Conservation (phyloP, 352 stramenopile species). For the Thalassiosira hispida region DNA sequence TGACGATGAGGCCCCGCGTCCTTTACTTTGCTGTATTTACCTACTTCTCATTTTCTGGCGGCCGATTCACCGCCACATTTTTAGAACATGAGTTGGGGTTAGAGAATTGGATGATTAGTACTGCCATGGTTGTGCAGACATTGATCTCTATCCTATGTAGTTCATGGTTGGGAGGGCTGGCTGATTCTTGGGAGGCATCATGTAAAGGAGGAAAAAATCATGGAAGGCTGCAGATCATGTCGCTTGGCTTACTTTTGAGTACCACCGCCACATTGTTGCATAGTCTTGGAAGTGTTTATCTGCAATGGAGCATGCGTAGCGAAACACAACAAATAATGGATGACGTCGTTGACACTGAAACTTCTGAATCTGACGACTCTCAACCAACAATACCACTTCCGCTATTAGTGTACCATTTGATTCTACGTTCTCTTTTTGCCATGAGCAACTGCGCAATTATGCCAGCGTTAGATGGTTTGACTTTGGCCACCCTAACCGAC, state of each 20-base stretch:
- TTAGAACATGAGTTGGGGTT: conserved; percentile 64
- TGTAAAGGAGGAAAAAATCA: conserved; percentile 7
- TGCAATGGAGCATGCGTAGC: neutral
- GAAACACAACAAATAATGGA: neutral
- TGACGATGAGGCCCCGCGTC: conserved; percentile 38
- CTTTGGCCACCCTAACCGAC: no score
- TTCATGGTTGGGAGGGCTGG: conserved; percentile 41
- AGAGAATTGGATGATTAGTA: conserved; percentile 55
- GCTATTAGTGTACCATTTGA: conserved; percentile 49
- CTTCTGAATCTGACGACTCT: conserved; percentile 9
- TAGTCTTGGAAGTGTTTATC: conserved; percentile 11
- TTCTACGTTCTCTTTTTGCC: conserved; percentile 48
- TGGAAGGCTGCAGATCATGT: conserved; percentile 44
- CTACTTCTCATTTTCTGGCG: conserved; percentile 60
- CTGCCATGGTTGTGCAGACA: conserved; percentile 46
- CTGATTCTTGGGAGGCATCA: conserved; percentile 55
- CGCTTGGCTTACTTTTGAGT: conserved; percentile 31
- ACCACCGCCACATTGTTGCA: conserved; percentile 39
- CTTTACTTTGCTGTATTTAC: conserved; percentile 60
- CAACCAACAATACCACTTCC: conserved; percentile 5
- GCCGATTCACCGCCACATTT: conserved; percentile 70
- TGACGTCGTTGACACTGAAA: conserved; percentile 7
- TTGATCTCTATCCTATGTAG: conserved; percentile 26
- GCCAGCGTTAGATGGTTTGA: conserved; percentile 71
- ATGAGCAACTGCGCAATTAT: conserved; percentile 37